Conservation (phyloP, 176 grass and related monocot species). For the Aegilops umbellulata region DNA sequence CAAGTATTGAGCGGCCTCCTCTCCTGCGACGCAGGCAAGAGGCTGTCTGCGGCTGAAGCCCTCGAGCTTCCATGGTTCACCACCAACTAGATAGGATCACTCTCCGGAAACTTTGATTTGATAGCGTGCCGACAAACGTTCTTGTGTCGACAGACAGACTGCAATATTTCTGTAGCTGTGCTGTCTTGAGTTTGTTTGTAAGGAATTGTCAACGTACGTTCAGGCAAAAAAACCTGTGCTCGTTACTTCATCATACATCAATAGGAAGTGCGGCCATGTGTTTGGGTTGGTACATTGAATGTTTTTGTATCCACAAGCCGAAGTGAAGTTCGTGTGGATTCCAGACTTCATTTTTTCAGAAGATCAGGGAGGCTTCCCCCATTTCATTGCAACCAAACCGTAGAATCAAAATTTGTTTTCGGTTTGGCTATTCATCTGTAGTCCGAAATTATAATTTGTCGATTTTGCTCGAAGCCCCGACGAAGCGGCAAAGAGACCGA, state of each 20-base stretch:
- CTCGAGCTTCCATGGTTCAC: background rate
- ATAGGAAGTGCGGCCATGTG: background rate
- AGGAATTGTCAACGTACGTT: background rate
- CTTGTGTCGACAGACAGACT: background rate
- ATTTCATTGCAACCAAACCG: too few species aligned
- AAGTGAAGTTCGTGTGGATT: background rate
- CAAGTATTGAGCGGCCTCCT: constrained; percentile 15
- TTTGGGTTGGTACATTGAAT: background rate
- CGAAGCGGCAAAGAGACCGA: too few species aligned
- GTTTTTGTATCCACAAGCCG: background rate
- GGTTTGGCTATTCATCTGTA: too few species aligned
- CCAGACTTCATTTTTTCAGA: background rate
- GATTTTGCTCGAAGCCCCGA: too few species aligned
- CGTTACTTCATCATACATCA: background rate
- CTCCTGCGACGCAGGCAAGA: background rate
- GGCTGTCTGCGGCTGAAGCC: background rate
- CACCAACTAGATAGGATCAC: background rate
- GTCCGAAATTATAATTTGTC: too few species aligned
- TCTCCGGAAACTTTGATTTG: background rate
- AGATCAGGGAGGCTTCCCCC: too few species aligned
- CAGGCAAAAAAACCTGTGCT: background rate
- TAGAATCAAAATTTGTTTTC: too few species aligned
- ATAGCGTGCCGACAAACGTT: background rate
- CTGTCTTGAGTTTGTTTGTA: background rate
- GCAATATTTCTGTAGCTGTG: background rate